Percentiles rank a stretch among this genome's conserved stretches.
phyloP scores from a whole-genome alignment of 139 green algal species.

The Marvania coccoides region DNA sequence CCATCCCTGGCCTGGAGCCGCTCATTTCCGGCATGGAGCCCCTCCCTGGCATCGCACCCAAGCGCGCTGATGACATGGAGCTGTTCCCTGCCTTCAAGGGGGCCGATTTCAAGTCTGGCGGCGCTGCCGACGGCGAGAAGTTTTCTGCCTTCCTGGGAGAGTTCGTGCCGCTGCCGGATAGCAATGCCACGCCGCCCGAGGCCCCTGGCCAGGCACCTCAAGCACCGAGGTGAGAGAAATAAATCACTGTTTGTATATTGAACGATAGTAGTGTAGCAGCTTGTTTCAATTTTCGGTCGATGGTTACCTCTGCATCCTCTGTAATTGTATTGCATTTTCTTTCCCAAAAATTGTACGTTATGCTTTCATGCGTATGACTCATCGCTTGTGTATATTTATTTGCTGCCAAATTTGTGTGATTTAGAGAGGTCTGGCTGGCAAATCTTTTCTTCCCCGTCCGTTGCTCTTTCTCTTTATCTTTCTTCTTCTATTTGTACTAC shows the following conservation, averaged over 20 bases:
- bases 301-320: background rate
- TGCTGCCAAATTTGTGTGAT: too few relatives aligned
- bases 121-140: background rate
- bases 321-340: background rate
- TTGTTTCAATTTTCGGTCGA: background rate
- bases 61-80: slow-evolving; percentile 42
- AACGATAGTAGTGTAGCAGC: too few relatives aligned
- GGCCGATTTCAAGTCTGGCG: slow-evolving; percentile 4
- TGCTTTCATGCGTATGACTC: too few relatives aligned
- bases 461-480: too few relatives aligned
- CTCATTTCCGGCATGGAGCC: slow-evolving; percentile 16
- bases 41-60: slow-evolving; percentile 31
- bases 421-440: too few relatives aligned
- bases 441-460: too few relatives aligned
- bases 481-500: background rate
- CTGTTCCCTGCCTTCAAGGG: slow-evolving; percentile 50
- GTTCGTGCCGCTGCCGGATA: slow-evolving; percentile 19
- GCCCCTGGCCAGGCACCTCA: background rate
- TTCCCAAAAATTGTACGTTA: background rate
- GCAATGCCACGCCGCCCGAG: background rate
- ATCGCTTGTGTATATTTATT: too few relatives aligned
- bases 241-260: background rate
- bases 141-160: slow-evolving; percentile 42
- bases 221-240: background rate
- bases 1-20: slow-evolving; percentile 18